These are phyloP conservation scores for Xerocomellus intermedius DNA, from an alignment of 768 basidiomycete species.

Conservation along the genomic window DNA sequence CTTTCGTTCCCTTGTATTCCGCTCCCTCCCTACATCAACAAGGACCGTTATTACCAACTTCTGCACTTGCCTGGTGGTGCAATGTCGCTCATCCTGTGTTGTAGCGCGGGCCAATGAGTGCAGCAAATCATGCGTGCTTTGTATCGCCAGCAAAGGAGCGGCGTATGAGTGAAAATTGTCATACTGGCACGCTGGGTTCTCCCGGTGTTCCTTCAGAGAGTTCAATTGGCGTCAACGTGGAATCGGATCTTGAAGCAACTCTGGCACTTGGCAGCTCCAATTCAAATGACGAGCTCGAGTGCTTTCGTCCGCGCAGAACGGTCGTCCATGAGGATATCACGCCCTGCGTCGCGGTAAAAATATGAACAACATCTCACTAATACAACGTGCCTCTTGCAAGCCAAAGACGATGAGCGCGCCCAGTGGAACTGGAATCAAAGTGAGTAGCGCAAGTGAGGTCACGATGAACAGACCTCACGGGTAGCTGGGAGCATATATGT, in stretches of 20 bases:
- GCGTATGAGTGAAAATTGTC: background rate
- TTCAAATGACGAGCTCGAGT: slow-evolving; percentile 5
- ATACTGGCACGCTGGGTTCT: slow-evolving; percentile 10
- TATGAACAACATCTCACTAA: background rate
- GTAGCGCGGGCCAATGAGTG: background rate
- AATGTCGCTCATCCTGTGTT: background rate
- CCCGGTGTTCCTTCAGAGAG: slow-evolving; percentile 1
- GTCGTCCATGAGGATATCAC: slow-evolving; percentile 35
- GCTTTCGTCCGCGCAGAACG: slow-evolving; percentile 7
- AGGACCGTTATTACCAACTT: background rate
- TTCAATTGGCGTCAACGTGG: background rate
- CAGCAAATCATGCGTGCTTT: slow-evolving; percentile 2
- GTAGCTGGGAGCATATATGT: slow-evolving; percentile 51
- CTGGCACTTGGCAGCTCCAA: slow-evolving; percentile 27
- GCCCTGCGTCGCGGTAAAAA: slow-evolving; percentile 32
- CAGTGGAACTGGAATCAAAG: slow-evolving; percentile 43
- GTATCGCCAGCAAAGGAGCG: background rate
- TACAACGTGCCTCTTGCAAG: slow-evolving; percentile 41
- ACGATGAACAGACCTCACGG: slow-evolving; percentile 33
- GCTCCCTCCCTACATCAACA: slow-evolving; percentile 14
- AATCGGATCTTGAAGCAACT: slow-evolving; percentile 13
- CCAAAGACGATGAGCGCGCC: slow-evolving; percentile 49
- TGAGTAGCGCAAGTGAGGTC: background rate
- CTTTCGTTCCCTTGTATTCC: slow-evolving; percentile 20
- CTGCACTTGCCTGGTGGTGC: background rate